Evolutionary conservation across 257 asterid species (phyloP), one percentile per base, ranked within the genome.

Genomic region (Primulina eburnea): DNA sequence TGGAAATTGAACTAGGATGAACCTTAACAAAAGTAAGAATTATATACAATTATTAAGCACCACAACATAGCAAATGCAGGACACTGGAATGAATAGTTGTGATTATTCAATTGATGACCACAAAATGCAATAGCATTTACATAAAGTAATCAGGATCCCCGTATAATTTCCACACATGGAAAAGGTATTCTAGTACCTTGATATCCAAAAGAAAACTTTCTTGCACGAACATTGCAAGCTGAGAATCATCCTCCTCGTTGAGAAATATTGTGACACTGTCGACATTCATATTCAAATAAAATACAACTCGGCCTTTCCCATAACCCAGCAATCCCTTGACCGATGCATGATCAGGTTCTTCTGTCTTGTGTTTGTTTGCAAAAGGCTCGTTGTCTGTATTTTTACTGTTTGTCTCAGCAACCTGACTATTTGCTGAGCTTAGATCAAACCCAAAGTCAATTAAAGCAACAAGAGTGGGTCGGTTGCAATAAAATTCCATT

Each of bases 171-270:
- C 35, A 34, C 52, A 55, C 9, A 60, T 14, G 29, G 58, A 37
- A 8, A 73, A 61, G 12, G 50, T 18, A 9, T 65, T 62, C 60
- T 14, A 60, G 68, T 82, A 93, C 99, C 99, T 94, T 94, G 60
- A 91, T 78, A 83, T 91, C 96, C 75, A 91, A 75, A 72, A 87
- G 80, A 84, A 94, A 94, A 78, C 89, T 86, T 88, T 94, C 99
- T 85, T 89, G 99, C 82, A 89, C 96, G 57, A 94, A 82, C 97
- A 94, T 89, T 64, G 99, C 99, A 70, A 94, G 96, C 83, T 87
- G 96, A 83, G 97, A 79, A 65, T 90, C 97, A 72, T 91, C 97
- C 89, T 91, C 99, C 82, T 85, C 89, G 71, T 94, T 94, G 74
- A 94, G 97, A 86, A 83, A 89, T 68, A 94, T 85, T 67, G 99